A percentile compares a stretch with the other conserved stretches of the same genome.
phyloP scores from a whole-genome alignment of 805 yeast genomes.

The Crinitomyces ghanaensis region DNA sequence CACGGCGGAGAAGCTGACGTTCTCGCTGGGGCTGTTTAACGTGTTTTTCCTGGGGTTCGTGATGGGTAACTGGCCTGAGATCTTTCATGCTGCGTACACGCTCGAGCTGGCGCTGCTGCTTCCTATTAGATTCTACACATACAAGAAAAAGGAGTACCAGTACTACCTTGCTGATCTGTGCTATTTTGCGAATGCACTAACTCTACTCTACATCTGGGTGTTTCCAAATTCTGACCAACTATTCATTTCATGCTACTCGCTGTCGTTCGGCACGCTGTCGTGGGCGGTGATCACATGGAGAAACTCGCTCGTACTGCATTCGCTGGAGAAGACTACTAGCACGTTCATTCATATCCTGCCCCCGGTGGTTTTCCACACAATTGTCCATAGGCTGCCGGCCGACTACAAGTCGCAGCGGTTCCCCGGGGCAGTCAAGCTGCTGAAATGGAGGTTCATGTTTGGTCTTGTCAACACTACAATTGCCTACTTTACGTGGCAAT shows the following conservation, averaged over 20 bases:
- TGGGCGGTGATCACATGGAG: constrained; percentile 96
- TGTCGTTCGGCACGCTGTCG: constrained; percentile 78
- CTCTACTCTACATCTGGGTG: constrained; percentile 68
- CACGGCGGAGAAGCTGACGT: constrained; percentile 66
- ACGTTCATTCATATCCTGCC: constrained; percentile 88
- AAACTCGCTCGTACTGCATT: constrained; percentile 82
- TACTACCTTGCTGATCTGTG: constrained; percentile 89
- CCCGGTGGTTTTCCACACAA: constrained; percentile 74
- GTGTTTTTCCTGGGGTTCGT: constrained; percentile 64
- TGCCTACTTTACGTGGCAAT: constrained; percentile 84
- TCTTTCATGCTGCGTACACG: constrained; percentile 69
- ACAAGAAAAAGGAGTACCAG: constrained; percentile 67
- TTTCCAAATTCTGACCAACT: constrained; percentile 63
- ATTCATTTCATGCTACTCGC: constrained; percentile 74
- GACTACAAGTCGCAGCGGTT: constrained; percentile 45
- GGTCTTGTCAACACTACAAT: constrained; percentile 72
- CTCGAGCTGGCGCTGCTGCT: constrained; percentile 46
- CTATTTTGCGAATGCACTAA: constrained; percentile 71
- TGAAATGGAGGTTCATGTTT: constrained; percentile 59
- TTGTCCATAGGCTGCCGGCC: constrained; percentile 63
- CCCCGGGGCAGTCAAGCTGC: constrained; percentile 64
- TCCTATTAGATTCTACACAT: constrained; percentile 79
- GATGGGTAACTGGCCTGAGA: constrained; percentile 66
- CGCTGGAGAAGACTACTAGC: constrained; percentile 84
- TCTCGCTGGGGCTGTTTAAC: constrained; percentile 56